These are phyloP conservation scores for Eutrema japonicum DNA, from an alignment of 345 rosid genomes.

Conservation along the genomic window DNA sequence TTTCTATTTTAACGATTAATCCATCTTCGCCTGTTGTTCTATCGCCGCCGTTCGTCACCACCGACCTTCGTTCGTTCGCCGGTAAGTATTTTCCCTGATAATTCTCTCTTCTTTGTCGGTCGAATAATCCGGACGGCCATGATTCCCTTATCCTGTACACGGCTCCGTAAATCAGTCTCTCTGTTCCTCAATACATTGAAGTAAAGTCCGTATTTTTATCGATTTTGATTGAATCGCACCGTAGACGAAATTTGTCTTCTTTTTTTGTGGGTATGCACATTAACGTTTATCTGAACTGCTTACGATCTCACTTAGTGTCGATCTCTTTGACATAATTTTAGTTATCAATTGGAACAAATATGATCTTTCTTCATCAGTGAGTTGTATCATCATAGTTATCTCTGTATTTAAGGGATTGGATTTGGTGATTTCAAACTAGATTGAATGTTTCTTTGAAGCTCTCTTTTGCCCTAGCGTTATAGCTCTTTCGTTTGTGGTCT, in stretches of 20 bases:
- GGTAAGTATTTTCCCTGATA: slow-evolving; percentile 13
- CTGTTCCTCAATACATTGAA: neutral
- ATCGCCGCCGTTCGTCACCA: slow-evolving; percentile 17
- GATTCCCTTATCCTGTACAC: neutral
- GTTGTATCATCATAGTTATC: neutral
- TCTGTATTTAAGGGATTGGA: neutral
- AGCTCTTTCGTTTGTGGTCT: neutral
- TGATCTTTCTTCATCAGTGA: slow-evolving; percentile 1
- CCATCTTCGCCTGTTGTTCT: neutral
- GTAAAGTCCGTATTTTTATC: neutral
- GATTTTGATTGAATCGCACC: neutral
- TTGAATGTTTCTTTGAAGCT: slow-evolving; percentile 5
- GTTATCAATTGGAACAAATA: neutral
- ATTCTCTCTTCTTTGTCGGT: neutral
- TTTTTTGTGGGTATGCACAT: slow-evolving; percentile 5
- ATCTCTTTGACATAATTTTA: neutral
- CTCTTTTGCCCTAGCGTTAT: neutral
- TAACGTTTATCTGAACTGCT: slow-evolving; percentile 6
- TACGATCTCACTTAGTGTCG: neutral
- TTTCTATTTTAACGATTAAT: neutral
- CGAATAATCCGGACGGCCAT: neutral
- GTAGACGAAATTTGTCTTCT: neutral
- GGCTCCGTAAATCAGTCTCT: neutral
- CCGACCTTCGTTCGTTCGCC: slow-evolving; percentile 12
- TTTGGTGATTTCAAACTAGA: neutral